Conservation (phyloP, 345 rosid species). For the Brassica napus region DNA sequence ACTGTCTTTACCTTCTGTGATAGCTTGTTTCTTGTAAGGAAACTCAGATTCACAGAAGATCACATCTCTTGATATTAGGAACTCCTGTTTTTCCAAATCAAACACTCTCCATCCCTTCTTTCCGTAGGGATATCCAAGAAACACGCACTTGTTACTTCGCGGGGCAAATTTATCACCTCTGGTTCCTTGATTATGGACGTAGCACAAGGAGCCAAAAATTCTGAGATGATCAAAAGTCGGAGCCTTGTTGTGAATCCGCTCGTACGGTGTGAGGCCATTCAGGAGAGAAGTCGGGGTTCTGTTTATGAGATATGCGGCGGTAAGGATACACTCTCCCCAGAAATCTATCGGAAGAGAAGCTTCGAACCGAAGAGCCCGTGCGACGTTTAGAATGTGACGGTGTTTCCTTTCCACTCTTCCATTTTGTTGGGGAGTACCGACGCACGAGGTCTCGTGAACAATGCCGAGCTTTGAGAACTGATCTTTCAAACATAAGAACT, state of each 20-base stretch:
- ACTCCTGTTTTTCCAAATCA: neutral
- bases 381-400: neutral
- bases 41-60: neutral
- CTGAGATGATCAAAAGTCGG: neutral
- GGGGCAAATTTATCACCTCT: neutral
- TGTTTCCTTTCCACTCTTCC: neutral
- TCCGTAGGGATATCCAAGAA: neutral
- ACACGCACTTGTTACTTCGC: neutral
- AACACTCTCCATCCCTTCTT: neutral
- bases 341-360: neutral
- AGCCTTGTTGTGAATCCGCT: neutral
- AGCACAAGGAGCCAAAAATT: neutral
- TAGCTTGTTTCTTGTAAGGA: neutral
- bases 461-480: neutral
- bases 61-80: neutral
- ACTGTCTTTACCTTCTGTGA: neutral
- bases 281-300: neutral
- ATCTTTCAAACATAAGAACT: neutral
- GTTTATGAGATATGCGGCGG: neutral
- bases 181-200: neutral
- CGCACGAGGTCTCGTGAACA: neutral
- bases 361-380: neutral
- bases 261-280: neutral
- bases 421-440: neutral
- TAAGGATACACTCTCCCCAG: neutral